A percentile compares a stretch with the other conserved stretches of the same genome.
phyloP scores from a whole-genome alignment of 2,329 filamentous ascomycete genomes.

The Davidsoniella australis region DNA sequence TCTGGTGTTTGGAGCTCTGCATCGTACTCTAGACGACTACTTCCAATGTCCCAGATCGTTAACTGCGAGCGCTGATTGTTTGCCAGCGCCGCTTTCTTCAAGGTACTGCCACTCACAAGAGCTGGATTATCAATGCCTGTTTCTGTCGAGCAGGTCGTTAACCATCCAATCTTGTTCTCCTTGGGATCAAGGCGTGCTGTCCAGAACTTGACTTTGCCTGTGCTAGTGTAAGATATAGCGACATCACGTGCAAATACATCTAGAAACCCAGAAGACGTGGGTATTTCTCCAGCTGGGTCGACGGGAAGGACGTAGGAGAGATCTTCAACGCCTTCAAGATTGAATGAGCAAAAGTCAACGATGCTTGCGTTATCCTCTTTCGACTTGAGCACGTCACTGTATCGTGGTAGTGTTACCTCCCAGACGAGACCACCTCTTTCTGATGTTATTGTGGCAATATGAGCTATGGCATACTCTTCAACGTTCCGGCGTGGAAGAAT shows the following conservation, averaged over 20 bases:
- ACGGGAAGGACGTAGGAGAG: slow-evolving; percentile 59
- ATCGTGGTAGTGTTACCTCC: slow-evolving; percentile 49
- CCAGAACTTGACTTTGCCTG: slow-evolving; percentile 67
- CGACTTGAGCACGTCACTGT: slow-evolving; percentile 16
- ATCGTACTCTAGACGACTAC: slow-evolving; percentile 64
- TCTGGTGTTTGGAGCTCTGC: slow-evolving; percentile 58
- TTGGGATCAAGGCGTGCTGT: slow-evolving; percentile 54
- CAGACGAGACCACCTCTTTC: slow-evolving; percentile 66
- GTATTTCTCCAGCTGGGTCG: slow-evolving; percentile 63
- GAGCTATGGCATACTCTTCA: slow-evolving; percentile 38
- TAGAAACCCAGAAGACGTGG: slow-evolving; percentile 58
- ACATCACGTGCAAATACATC: slow-evolving; percentile 77
- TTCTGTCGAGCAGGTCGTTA: slow-evolving; percentile 65
- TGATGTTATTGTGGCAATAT: slow-evolving; percentile 70
- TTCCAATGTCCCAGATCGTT: slow-evolving; percentile 82
- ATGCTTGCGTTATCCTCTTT: slow-evolving; percentile 21
- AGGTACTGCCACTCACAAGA: slow-evolving; percentile 68
- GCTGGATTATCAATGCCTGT: slow-evolving; percentile 58
- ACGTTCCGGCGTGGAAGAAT: slow-evolving; percentile 48
- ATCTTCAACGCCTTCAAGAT: slow-evolving; percentile 41
- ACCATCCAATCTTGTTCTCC: slow-evolving; percentile 54
- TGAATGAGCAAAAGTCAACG: slow-evolving; percentile 53
- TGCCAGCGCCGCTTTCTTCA: slow-evolving; percentile 73
- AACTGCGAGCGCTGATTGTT: slow-evolving; percentile 55
- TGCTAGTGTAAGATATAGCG: slow-evolving; percentile 65